Base-by-base conservation (phyloP, 2,329 filamentous ascomycete species). In the Paramyrothecium roridum region DNA sequence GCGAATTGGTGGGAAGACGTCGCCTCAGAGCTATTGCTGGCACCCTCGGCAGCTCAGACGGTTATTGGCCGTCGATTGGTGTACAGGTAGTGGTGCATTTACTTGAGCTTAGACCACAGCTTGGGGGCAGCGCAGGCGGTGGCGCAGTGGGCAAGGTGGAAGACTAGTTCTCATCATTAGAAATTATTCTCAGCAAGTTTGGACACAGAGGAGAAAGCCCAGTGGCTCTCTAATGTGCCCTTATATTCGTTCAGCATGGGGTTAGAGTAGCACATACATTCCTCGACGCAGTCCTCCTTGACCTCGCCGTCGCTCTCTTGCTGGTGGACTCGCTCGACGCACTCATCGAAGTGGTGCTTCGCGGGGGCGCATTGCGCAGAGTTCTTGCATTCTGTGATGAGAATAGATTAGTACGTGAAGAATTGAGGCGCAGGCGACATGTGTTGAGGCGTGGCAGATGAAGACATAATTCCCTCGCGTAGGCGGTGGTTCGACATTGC, bases 271-370 rank as follows among this genome's bases (percentile, higher is more conserved):
- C 53, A 86, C 93, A 78, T 89, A 98, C 95, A 99, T 83, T 99
- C 95, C 83, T 99, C 95, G 65, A 98, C 91, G 70, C 95, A 99
- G 81, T 98, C 93, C 84, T 99, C 95, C 69, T 90, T 86, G 67
- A 87, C 80, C 54, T 80, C 87, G 66, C 88, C 86, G 62, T 88
- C 83, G 65, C 88, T 84, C 69, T 91, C 85, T 61, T 74, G 72
- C 65, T 74, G 64, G 56, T 73, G 68, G 66, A 99, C 95, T 68
- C 95, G 92, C 85, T 96, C 93, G 67, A 93, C 92, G 76, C 95
- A 99, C 80, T 97, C 91, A 64, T 98, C 93, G 75, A 89, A 98
- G 84, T 99, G 95, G 83, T 98, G 93, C 87, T 98, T 99, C 71
- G 85, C 84, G 57, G 89, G 87, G 59, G 88, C 82, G 79, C 95